Base-by-base conservation (phyloP, 1,284 basidiomycete genomes). In the Sporisorium exsertum region DNA sequence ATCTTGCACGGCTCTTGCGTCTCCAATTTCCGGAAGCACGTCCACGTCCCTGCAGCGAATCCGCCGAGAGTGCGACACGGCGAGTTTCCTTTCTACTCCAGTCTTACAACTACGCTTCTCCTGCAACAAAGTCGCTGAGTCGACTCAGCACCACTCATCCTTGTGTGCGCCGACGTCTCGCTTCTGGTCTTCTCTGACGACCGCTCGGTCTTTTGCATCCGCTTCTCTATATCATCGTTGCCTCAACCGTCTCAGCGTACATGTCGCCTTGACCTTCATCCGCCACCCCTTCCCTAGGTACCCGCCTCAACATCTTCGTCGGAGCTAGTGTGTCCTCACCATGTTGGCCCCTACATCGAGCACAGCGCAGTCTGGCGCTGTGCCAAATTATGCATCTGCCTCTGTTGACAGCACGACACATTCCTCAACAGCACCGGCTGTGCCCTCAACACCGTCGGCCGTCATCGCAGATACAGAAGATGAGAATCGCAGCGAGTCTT, bases 401-500 rank as follows among this genome's bases (percentile, higher is more conserved):
- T 29, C 50, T 16, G 42, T 45, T 32, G 33, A 50, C 22, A 43
- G 26, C 24, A 29, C 53, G 2, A 16, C 46, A 22, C 58, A 49
- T 15, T 27, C 40, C 3, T 51, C 69, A 13, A 40, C 58, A 5
- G 22, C 55, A n/a, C 37, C 50, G 6, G 26, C 52, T 18, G 51
- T 16, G 10, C 35, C 50, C 16, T 26, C 58, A 27, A 10, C 35
- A 8, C 8, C 49, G 3, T 43, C 62, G 15, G 42, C 45, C 12
- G 42, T 32, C 51, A 40, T 52, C 46, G 32, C 35, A 20, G 72
- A 64, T 35, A 61, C 60, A 9, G 57, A 70, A 53, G 63, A 75
- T 40, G 72, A 67, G 33, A 64, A 53, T 33, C 67, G 64, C 22
- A 75, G 67, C 53, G 59, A 70, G 27, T 70, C 67, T 2, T 75